Evolutionary conservation across 495 filamentous ascomycete species (phyloP), one percentile per base, ranked within the genome.

Genomic region (Parathielavia hyrcaniae): DNA sequence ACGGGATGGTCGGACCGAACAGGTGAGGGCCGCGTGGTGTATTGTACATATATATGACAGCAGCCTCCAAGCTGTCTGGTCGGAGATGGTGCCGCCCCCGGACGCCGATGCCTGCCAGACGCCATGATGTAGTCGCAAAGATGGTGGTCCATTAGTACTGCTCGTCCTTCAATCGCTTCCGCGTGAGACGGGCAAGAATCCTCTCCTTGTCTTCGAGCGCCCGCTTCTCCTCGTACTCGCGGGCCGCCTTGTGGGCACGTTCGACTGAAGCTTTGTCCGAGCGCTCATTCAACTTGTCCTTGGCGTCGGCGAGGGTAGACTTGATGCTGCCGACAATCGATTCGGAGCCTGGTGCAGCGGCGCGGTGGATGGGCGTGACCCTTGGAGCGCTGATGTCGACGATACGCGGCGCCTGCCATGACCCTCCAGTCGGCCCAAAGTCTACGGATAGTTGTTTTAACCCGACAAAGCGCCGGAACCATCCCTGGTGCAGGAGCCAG

Each of bases 391-490:
- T 67, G 4, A 65, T 60, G 45, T 69, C 55, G n/a, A 73, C 55
- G 12, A 64, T 52, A 14, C 59, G 63, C 10, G 67, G 71, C 6
- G 62, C 62, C 61, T 69, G 71, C 57, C 63, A 76, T 10, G 52
- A n/a, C 48, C 49, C 44, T 10, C 14, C 30, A 26, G 44, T 16
- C 34, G 5, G 2, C 48, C 1, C 35, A 35, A 14, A 52, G 46
- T 26, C 39, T 48, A 1, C 11, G 2, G 63, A 50, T 11, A 85
- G 78, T 14, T 80, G 74, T 6, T 58, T 61, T 26, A 90, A 70
- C 34, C 78, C 78, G 19, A 81, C 61, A 53, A 63, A 65, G 2
- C 67, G 62, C 11, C 88, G 77, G 59, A 89, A 64, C 34, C 61
- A 64, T 2, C 72, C 62, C 38, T 69, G 69, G 49, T 80, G 73